Conservation (phyloP, 2,329 filamentous ascomycete species). For the Colletotrichum costaricense region DNA sequence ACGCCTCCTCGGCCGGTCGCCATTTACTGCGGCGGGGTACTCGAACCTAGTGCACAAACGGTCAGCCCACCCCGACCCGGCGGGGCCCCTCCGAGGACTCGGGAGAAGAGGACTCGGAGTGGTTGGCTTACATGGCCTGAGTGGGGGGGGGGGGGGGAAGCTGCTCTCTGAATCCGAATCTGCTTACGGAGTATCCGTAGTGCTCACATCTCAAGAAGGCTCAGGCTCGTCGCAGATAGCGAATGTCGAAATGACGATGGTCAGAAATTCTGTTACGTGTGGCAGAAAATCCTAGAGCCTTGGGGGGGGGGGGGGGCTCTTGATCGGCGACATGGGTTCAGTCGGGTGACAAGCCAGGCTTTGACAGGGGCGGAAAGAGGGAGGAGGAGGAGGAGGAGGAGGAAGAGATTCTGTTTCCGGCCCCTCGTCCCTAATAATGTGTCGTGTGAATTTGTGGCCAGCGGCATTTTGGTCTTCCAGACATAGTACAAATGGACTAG, state of each 20-base stretch:
- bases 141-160: neutral
- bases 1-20: slow-evolving; percentile 6
- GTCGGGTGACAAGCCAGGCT: neutral
- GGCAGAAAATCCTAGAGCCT: neutral
- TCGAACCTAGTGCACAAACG: neutral
- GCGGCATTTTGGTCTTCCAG: neutral
- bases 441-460: neutral
- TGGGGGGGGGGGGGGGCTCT: neutral
- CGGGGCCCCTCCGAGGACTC: too few relatives aligned
- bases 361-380: neutral
- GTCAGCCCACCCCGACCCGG: neutral
- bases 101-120: too few relatives aligned
- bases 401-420: neutral
- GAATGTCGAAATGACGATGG: slow-evolving; percentile 16
- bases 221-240: neutral
- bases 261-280: slow-evolving; percentile 5
- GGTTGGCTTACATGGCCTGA: too few relatives aligned
- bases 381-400: too few relatives aligned
- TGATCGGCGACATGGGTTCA: slow-evolving; percentile 8
- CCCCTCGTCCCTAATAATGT: neutral
- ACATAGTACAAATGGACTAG: neutral
- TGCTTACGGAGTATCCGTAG: too few relatives aligned
- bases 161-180: neutral
- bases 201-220: neutral
- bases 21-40: slow-evolving; percentile 2